Base-by-base conservation (phyloP, 257 asterid species). In the Salvia hispanica region DNA sequence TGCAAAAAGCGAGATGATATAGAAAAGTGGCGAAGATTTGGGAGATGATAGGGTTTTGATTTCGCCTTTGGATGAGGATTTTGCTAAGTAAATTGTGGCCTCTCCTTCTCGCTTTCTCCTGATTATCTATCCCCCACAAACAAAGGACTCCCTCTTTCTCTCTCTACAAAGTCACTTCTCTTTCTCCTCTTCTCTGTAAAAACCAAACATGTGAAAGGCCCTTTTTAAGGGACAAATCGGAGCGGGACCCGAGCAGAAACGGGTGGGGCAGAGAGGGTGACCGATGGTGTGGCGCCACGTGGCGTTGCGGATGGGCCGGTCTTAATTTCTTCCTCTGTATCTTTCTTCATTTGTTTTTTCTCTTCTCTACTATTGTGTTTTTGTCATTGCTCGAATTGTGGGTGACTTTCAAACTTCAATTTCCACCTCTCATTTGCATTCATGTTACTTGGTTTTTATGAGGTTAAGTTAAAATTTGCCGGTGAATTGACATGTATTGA, bases 31-130 rank as follows among this genome's bases (percentile, higher is more conserved):
- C 47, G 72, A 58, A 52, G 53, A 68, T 64, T 70, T 62, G 56
- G 34, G 56, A 65, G 71, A 70, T 46, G 95, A 88, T 84, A 82
- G 71, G 58, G 51, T 62, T 69, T 77, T 73, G 81, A 79, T 77
- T 78, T 76, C 66, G 13, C 59, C 72, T 62, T 50, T 47, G 50
- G 67, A 46, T 55, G 74, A 53, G 83, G 88, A 80, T 84, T 85
- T 70, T 72, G 79, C 2, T 69, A 70, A 80, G 56, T 44, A 80
- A 89, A 80, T 88, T 73, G 77, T 82, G 81, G 72, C 95, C 92
- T 86, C 92, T 72, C 91, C 88, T 89, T 84, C 78, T 77, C 64
- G 72, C 54, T 74, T 69, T 71, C 69, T 70, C 67, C 69, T 62
- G 60, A 59, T 70, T 70, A 70, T 76, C 16, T 58, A 76, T 64